These are phyloP conservation scores for Zanthoxylum bungeanum DNA, from an alignment of 345 rosid species.

Conservation along the genomic window DNA sequence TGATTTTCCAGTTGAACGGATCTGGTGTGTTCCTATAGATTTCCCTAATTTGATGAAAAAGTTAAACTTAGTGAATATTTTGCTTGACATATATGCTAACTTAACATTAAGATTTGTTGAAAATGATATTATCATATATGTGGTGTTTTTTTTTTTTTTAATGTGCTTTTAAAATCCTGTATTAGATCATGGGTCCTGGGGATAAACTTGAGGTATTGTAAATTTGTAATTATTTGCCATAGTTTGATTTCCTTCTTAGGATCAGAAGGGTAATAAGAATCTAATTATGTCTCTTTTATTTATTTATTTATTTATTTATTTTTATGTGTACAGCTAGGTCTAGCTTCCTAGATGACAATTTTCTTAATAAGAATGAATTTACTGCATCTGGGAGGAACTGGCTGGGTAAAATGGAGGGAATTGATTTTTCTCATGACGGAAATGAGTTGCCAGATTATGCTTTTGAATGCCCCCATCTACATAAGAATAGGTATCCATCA, in stretches of 20 bases:
- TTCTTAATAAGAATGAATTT: constrained; percentile 32
- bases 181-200: not conserved
- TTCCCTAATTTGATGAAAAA: not conserved
- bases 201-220: not conserved
- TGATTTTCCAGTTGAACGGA: constrained; percentile 14
- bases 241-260: not conserved
- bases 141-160: not conserved
- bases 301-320: too few relatives aligned
- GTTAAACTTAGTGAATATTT: not conserved
- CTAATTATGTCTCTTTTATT: constrained; percentile 3
- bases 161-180: not conserved
- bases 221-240: not conserved
- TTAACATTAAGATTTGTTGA: not conserved
- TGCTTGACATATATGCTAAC: not conserved
- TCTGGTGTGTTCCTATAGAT: not conserved
- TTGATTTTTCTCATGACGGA: constrained; percentile 31
- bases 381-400: constrained; percentile 35
- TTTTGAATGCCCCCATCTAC: constrained; percentile 30
- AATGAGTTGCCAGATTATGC: constrained; percentile 32
- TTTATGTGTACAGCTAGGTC: constrained; percentile 28
- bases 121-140: not conserved
- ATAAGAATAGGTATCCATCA: constrained; percentile 46
- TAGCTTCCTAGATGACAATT: constrained; percentile 26
- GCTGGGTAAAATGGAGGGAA: constrained; percentile 29
- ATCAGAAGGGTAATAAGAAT: constrained; percentile 16